Evolutionary conservation across 805 yeast genomes (phyloP).

Genomic region (Wickerhamomyces tratensis): DNA sequence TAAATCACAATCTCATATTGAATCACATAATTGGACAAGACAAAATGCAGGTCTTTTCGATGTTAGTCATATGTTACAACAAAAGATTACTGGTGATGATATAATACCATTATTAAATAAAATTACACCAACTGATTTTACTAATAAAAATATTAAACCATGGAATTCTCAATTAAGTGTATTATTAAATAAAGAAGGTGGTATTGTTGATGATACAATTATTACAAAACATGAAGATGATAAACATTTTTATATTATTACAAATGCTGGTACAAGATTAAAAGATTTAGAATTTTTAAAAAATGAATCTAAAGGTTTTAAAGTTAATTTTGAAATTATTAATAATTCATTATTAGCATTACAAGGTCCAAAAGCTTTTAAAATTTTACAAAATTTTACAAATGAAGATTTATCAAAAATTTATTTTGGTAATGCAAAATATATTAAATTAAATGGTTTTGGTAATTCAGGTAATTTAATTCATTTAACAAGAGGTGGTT

Average conservation of each 20-base stretch:
- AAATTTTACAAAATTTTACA: conserved; percentile 55
- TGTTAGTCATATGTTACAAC: conserved; percentile 97
- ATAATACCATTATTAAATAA: conserved; percentile 62
- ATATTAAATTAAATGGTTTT: conserved; percentile 21
- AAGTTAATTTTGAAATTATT: conserved; percentile 34
- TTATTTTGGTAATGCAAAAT: conserved; percentile 58
- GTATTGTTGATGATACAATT: conserved; percentile 88
- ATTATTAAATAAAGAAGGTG: conserved; percentile 64
- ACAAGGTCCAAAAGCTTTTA: conserved; percentile 87
- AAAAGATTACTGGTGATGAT: conserved; percentile 59
- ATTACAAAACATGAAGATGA: conserved; percentile 71
- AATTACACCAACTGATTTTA: conserved; percentile 81
- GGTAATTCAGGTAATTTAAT: conserved; percentile 29
- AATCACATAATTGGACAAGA: conserved; percentile 94
- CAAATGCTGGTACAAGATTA: conserved; percentile 91
- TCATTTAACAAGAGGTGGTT: conserved; percentile 91
- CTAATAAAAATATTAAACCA: conserved; percentile 30
- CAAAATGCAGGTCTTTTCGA: conserved; percentile 83
- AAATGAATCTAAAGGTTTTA: conserved; percentile 31
- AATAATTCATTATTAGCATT: conserved; percentile 78
- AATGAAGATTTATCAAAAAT: conserved; percentile 46
- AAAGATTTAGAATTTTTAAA: conserved; percentile 64
- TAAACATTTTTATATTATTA: conserved; percentile 69
- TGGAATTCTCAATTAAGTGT: conserved; percentile 71
- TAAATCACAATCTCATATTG: conserved; percentile 76